Evolutionary conservation across 805 yeast species (phyloP).

Genomic region (Cyberlindnera maclurae): DNA sequence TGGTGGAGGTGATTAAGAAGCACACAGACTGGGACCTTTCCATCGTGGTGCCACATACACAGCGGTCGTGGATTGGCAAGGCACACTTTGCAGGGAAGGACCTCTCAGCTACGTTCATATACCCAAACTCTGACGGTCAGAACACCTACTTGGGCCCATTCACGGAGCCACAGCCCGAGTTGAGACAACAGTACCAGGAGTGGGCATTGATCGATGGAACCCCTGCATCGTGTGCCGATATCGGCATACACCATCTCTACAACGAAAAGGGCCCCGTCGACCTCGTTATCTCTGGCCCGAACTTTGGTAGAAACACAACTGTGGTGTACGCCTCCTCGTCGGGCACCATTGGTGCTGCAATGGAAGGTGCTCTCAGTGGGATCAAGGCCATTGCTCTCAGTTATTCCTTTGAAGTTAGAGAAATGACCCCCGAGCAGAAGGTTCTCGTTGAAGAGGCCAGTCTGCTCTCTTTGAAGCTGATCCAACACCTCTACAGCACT

Average conservation of each 20-base stretch:
- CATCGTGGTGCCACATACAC: constrained; percentile 74
- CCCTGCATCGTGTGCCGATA: constrained; percentile 92
- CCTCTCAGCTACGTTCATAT: constrained; percentile 55
- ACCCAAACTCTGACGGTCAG: constrained; percentile 41
- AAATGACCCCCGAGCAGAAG: constrained; percentile 36
- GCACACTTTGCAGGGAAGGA: constrained; percentile 86
- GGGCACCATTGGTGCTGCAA: constrained; percentile 95
- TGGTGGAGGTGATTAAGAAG: constrained; percentile 60
- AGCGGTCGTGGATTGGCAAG: constrained; percentile 95
- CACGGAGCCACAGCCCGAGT: constrained; percentile 38
- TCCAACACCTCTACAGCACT: constrained; percentile 47
- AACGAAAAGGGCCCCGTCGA: constrained; percentile 58
- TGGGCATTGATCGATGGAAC: constrained; percentile 91
- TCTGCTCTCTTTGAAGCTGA: constrained; percentile 53
- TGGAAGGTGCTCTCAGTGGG: constrained; percentile 78
- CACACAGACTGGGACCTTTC: constrained; percentile 80
- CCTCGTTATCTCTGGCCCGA: constrained; percentile 89
- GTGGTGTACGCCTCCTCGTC: constrained; percentile 84
- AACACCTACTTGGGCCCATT: constrained; percentile 65
- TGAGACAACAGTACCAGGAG: constrained; percentile 44
- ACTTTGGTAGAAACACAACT: constrained; percentile 88
- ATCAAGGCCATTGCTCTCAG: constrained; percentile 71
- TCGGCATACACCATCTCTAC: constrained; percentile 72
- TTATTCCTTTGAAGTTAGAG: constrained; percentile 62
- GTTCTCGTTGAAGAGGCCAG: constrained; percentile 50